These are phyloP conservation scores for Neurospora tetrasperma DNA, from an alignment of 495 filamentous ascomycete species.

Conservation along the genomic window DNA sequence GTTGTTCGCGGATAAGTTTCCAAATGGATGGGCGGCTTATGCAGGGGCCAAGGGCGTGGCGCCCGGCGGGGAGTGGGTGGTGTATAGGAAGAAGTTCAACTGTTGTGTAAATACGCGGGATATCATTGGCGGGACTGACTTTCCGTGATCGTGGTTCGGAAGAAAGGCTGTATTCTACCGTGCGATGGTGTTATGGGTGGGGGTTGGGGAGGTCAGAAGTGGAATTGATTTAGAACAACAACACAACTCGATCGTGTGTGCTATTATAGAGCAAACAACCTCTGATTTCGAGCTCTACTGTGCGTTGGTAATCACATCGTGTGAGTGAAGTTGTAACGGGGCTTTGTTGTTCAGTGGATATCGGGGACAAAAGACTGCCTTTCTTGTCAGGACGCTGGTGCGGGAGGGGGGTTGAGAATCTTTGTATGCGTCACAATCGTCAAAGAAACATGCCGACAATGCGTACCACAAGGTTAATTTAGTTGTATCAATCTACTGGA, in stretches of 20 bases:
- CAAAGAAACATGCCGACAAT: background rate
- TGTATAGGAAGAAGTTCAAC: background rate
- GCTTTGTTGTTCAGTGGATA: background rate
- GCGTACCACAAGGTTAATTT: too few relatives aligned
- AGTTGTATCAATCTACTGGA: too few relatives aligned
- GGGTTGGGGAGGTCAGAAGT: background rate
- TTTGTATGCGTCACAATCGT: background rate
- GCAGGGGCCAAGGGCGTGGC: background rate
- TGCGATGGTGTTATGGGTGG: background rate
- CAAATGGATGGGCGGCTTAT: background rate
- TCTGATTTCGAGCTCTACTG: too few relatives aligned
- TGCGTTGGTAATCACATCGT: background rate
- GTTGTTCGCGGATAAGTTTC: background rate
- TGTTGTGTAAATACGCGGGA: background rate
- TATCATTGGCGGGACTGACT: background rate
- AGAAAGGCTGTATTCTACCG: background rate
- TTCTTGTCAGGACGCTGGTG: background rate
- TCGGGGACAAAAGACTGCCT: background rate
- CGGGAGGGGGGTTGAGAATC: background rate
- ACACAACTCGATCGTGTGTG: background rate
- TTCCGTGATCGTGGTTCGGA: background rate
- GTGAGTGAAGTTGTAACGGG: background rate
- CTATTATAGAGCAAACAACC: background rate
- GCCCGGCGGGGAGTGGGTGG: background rate
- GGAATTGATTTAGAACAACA: background rate